These are phyloP conservation scores for Hippophae rhamnoides DNA, from an alignment of 306 rosid species.

Conservation along the genomic window DNA sequence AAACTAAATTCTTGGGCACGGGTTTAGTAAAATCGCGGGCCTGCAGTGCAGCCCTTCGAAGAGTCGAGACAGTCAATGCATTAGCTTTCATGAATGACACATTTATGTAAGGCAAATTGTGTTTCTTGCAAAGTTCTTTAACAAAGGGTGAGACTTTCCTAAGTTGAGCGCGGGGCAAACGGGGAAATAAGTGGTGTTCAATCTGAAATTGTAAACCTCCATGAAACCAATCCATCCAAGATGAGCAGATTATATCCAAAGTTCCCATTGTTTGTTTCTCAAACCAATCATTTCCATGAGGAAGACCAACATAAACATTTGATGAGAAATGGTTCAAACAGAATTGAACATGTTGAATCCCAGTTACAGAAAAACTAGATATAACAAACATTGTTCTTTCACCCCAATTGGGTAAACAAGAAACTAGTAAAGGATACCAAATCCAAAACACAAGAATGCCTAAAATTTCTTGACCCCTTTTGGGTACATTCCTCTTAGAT, in stretches of 20 bases:
- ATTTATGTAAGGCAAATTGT: constrained; percentile 60
- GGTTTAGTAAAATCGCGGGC: too few species aligned
- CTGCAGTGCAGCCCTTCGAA: constrained; percentile 33
- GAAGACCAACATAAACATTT: constrained; percentile 49
- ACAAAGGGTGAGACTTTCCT: constrained; percentile 62
- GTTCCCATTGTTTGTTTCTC: constrained; percentile 65
- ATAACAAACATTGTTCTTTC: constrained; percentile 12
- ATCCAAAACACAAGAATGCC: too few species aligned
- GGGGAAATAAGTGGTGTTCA: too few species aligned
- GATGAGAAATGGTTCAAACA: constrained; percentile 66
- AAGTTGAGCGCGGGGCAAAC: constrained; percentile 46
- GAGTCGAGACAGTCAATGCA: constrained; percentile 38
- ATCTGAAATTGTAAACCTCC: constrained; percentile 47
- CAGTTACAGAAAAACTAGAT: constrained; percentile 45
- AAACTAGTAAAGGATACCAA: too few species aligned
- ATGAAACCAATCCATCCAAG: constrained; percentile 76
- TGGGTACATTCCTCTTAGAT: too few species aligned
- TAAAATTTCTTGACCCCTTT: too few species aligned
- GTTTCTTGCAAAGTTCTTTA: constrained; percentile 62
- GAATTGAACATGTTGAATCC: constrained; percentile 62
- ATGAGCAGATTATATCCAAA: constrained; percentile 48
- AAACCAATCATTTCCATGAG: constrained; percentile 63
- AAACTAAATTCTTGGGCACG: constrained; percentile 41
- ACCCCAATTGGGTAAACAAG: too few species aligned
- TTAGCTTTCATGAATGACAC: constrained; percentile 59